Evolutionary conservation across 495 filamentous ascomycete genomes (phyloP).

Genomic region (Hypomontagnella submonticulosa): DNA sequence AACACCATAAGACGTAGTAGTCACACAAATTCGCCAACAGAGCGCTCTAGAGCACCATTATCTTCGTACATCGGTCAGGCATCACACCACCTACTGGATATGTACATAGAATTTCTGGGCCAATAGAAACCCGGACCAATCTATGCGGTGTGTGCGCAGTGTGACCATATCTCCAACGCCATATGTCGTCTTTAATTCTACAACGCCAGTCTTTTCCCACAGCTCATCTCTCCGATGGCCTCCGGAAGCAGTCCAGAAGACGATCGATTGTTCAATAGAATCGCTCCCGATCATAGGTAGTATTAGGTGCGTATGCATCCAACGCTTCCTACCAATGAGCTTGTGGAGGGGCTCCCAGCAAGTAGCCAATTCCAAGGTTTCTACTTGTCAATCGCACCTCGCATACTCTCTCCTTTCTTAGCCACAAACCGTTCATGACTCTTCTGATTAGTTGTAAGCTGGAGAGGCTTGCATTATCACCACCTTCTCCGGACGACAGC

Average conservation of each 20-base stretch:
- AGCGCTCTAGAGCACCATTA: conserved; percentile 27
- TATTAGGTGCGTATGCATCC: conserved; percentile 14
- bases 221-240: conserved; percentile 31
- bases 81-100: conserved; percentile 34
- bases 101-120: conserved; percentile 12
- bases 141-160: conserved; percentile 16
- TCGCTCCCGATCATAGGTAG: conserved; percentile 18
- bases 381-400: conserved; percentile 4
- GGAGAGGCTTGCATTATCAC: conserved; percentile 34
- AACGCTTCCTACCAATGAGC: conserved; percentile 20
- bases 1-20: conserved; percentile 5
- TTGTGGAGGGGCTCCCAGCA: conserved; percentile 8
- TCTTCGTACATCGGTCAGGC: conserved; percentile 13
- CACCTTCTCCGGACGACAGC: conserved; percentile 6
- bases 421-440: conserved; percentile 6
- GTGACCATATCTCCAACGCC: conserved; percentile 18
- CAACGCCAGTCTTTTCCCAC: conserved; percentile 35
- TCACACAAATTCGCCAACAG: conserved; percentile 18
- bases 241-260: conserved; percentile 31
- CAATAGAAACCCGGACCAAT: conserved; percentile 28
- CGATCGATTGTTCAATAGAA: conserved; percentile 34
- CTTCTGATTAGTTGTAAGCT: conserved; percentile 25
- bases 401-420: conserved; percentile 6
- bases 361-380: conserved; percentile 5
- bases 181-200: too few relatives aligned